Percentiles rank a stretch among this genome's conserved stretches.
These are phyloP conservation scores for Botryotinia globosa DNA, from an alignment of 2,329 filamentous ascomycete genomes.

Conservation along the genomic window DNA sequence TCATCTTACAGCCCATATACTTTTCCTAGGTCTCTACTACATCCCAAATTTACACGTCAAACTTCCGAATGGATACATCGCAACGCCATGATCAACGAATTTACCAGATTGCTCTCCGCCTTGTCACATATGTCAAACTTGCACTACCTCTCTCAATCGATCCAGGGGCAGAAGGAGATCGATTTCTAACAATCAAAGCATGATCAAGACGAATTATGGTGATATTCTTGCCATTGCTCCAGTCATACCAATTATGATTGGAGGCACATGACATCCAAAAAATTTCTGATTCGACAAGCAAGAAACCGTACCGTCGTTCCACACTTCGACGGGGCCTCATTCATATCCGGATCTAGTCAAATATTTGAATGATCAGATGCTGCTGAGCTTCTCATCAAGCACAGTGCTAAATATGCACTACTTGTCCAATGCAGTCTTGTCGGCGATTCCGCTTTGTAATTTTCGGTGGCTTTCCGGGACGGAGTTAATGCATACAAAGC, in stretches of 20 bases:
- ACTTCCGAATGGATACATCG: neutral
- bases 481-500: conserved; percentile 45
- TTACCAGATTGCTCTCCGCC: neutral
- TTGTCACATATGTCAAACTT: neutral
- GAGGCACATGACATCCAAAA: conserved; percentile 35
- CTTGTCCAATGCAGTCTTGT: conserved; percentile 49
- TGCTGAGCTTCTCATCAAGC: conserved; percentile 40
- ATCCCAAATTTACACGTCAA: neutral
- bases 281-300: neutral
- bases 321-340: conserved; percentile 50
- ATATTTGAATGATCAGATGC: conserved; percentile 38
- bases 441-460: conserved; percentile 43
- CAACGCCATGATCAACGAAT: neutral
- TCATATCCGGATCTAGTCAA: conserved; percentile 44
- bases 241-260: conserved; percentile 6
- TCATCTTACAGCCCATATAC: neutral
- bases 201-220: neutral
- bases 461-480: conserved; percentile 51
- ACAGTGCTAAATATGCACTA: conserved; percentile 41
- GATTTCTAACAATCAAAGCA: neutral
- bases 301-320: conserved; percentile 41
- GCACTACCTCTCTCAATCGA: neutral
- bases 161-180: neutral
- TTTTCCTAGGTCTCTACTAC: neutral
- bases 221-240: neutral